Percentiles rank a stretch among this genome's conserved stretches.
These are phyloP conservation scores for Bimuria novae-zelandiae DNA, from an alignment of 2,329 filamentous ascomycete genomes.

Conservation along the genomic window DNA sequence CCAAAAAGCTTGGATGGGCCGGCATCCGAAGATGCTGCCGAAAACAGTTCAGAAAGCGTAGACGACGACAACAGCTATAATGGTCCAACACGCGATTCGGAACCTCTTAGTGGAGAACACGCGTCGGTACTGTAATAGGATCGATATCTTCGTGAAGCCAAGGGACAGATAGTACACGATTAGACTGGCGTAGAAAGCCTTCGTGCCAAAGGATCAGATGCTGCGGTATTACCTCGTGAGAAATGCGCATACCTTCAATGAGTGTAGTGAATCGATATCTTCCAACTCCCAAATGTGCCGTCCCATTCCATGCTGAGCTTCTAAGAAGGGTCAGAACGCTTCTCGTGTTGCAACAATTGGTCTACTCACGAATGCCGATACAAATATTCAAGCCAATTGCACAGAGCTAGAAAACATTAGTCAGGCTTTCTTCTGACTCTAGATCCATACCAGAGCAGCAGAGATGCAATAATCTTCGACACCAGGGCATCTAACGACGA, in stretches of 20 bases:
- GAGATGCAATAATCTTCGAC: constrained; percentile 9
- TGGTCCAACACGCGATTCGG: constrained; percentile 26
- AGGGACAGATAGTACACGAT: constrained; percentile 42
- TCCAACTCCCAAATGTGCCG: constrained; percentile 23
- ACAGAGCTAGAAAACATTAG: constrained; percentile 21
- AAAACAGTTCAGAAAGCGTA: constrained; percentile 41
- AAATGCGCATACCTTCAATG: constrained; percentile 28
- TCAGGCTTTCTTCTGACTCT: neutral
- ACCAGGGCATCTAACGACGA: constrained; percentile 6
- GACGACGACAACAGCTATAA: constrained; percentile 30
- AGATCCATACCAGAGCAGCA: constrained; percentile 3
- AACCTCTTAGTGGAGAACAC: constrained; percentile 38
- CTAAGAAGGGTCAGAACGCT: constrained; percentile 21
- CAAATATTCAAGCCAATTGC: constrained; percentile 34
- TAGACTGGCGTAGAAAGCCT: constrained; percentile 41
- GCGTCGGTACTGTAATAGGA: constrained; percentile 40
- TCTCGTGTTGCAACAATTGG: neutral
- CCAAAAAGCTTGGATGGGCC: constrained; percentile 42
- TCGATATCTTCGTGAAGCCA: constrained; percentile 38
- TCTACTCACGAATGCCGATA: constrained; percentile 35
- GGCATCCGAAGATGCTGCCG: constrained; percentile 39
- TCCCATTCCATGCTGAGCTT: constrained; percentile 39
- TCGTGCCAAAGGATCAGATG: constrained; percentile 4
- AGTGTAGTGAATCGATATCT: constrained; percentile 20
- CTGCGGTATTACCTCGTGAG: neutral